A percentile compares a stretch with the other conserved stretches of the same genome.
Evolutionary conservation across 2,329 filamentous ascomycete genomes (phyloP).

Genomic region (Clonostachys byssicola): DNA sequence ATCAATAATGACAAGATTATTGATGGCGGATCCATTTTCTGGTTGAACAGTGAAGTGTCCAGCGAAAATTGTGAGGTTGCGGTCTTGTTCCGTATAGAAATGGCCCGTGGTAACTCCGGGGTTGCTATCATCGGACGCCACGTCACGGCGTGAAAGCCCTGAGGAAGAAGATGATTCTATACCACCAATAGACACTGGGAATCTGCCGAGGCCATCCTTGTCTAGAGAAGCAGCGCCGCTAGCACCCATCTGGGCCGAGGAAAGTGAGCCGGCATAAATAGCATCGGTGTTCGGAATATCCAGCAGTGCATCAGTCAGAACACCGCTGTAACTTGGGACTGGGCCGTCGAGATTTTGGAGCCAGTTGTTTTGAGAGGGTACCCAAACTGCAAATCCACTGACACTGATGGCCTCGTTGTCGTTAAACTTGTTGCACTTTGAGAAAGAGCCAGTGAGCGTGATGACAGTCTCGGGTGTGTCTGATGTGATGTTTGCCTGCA

Average conservation of each 20-base stretch:
- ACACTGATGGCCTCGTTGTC: conserved; percentile 57
- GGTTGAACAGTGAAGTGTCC: conserved; percentile 77
- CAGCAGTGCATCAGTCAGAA: conserved; percentile 66
- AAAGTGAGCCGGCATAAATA: conserved; percentile 80
- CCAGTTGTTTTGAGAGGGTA: conserved; percentile 83
- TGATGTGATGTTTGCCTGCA: conserved; percentile 73
- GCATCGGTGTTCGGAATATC: conserved; percentile 58
- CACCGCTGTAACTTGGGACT: conserved; percentile 65
- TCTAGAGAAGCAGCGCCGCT: conserved; percentile 68
- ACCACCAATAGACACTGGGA: conserved; percentile 52
- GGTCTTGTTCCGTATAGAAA: conserved; percentile 66
- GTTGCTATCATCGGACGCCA: conserved; percentile 30
- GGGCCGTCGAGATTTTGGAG: conserved; percentile 69
- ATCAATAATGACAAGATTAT: conserved; percentile 82
- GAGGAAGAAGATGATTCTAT: conserved; percentile 11
- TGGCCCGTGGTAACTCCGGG: conserved; percentile 73
- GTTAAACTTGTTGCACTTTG: conserved; percentile 64
- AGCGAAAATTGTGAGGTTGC: conserved; percentile 82
- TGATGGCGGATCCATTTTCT: conserved; percentile 64
- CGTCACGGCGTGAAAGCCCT: conserved; percentile 41
- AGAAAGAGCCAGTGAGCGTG: conserved; percentile 77
- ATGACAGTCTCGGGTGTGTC: conserved; percentile 68
- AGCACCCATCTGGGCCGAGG: conserved; percentile 68
- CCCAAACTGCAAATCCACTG: conserved; percentile 85
- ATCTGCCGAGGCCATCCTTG: conserved; percentile 43